Conservation (phyloP, 2,329 filamentous ascomycete species). For the Nakataea oryzae region DNA sequence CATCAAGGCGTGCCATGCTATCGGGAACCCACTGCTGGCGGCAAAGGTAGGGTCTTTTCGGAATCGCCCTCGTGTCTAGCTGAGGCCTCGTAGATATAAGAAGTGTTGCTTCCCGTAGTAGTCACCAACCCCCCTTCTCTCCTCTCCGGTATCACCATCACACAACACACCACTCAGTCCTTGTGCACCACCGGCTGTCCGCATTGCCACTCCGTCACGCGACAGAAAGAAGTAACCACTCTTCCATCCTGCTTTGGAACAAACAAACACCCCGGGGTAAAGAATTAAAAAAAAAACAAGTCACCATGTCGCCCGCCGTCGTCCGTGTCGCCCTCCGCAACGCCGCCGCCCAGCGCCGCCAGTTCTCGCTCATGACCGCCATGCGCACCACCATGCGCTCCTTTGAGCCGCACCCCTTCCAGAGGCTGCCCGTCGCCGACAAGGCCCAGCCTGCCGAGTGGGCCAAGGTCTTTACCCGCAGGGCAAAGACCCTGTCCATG, state of each 20-base stretch:
- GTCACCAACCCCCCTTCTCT: neutral
- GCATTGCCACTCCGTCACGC: constrained; percentile 1
- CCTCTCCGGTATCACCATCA: constrained; percentile 1
- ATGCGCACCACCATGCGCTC: constrained; percentile 23
- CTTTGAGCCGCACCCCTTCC: constrained; percentile 26
- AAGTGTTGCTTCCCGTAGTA: neutral
- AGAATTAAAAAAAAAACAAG: neutral
- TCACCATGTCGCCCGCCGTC: constrained; percentile 23
- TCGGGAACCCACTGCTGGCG: neutral
- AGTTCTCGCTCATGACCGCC: constrained; percentile 24
- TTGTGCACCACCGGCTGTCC: neutral
- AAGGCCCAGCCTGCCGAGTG: constrained; percentile 24
- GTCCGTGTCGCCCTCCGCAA: constrained; percentile 21
- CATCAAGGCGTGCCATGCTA: neutral
- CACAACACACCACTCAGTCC: constrained; percentile 1
- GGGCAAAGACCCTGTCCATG: constrained; percentile 19
- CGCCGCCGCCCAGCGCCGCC: constrained; percentile 15
- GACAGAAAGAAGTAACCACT: neutral
- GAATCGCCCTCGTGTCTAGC: neutral
- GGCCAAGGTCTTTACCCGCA: constrained; percentile 21
- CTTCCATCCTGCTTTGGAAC: neutral
- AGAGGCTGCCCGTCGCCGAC: constrained; percentile 20
- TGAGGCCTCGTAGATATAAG: neutral
- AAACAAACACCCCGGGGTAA: neutral
- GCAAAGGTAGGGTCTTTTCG: neutral